Percentiles rank a stretch among this genome's conserved stretches.
Conservation (phyloP, 192 early-diverging fungal species). For the Coemansia sp. region DNA sequence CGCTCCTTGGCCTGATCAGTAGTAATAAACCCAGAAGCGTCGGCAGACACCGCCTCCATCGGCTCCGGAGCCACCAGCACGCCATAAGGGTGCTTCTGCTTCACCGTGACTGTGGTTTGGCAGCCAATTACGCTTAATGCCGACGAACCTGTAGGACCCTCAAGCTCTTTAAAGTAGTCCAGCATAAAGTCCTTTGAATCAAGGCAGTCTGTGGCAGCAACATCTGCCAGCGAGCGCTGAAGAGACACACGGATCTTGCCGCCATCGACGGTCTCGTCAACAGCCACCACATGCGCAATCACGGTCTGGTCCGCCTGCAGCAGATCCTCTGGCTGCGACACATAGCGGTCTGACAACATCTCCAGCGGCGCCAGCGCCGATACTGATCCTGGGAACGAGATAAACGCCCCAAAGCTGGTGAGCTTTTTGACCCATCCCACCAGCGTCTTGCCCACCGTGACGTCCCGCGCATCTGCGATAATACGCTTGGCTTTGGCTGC, state of each 20-base stretch:
- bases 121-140: constrained; percentile 53
- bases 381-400: constrained; percentile 60
- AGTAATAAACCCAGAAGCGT: constrained; percentile 60
- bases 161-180: constrained; percentile 52
- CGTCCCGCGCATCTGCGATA: constrained; percentile 29
- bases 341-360: constrained; percentile 63
- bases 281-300: constrained; percentile 55
- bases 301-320: constrained; percentile 71
- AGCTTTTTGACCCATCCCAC: constrained; percentile 64
- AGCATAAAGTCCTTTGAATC: constrained; percentile 56
- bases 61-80: constrained; percentile 47
- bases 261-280: constrained; percentile 51
- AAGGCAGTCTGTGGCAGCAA: constrained; percentile 39
- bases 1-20: constrained; percentile 56
- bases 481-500: constrained; percentile 56
- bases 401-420: constrained; percentile 64
- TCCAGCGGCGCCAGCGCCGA: constrained; percentile 58
- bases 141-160: constrained; percentile 36
- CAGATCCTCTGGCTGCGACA: constrained; percentile 55
- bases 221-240: constrained; percentile 61
- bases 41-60: constrained; percentile 6
- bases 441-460: constrained; percentile 59
- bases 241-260: constrained; percentile 60
- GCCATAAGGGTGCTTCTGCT: constrained; percentile 59
- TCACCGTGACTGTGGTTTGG: constrained; percentile 46